Base-by-base conservation (phyloP, 2,329 filamentous ascomycete species). In the Paraphoma sp. region DNA sequence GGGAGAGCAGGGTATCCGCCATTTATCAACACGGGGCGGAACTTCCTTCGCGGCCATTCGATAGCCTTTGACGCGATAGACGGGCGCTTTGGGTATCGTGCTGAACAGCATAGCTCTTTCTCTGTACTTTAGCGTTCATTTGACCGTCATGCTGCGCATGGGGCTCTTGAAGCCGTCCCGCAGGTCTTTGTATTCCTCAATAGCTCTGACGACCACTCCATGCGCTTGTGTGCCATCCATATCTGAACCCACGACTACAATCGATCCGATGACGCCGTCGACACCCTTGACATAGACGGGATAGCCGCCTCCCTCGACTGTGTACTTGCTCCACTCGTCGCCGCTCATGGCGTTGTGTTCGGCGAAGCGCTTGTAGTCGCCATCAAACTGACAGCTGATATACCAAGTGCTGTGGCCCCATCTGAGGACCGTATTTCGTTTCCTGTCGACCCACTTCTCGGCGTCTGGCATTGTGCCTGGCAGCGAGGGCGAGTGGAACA, bases 161-260 rank as follows among this genome's bases (percentile, higher is more conserved):
- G 73, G 73, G 48, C 71, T 75, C 53, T 64, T 67, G 30, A 67
- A 72, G 10, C 72, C 73, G 28, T 75, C 73, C 33, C 72, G 60
- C 53, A 76, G 54, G 54, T 72, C 70, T 71, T 64, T 81, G 63
- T 83, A 83, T 59, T 86, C 83, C 64, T 81, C 81, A 42, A 93
- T 81, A 1, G 86, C 86, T 72, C 93, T 89, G 0, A 90, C 84
- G 68, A 94, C 87, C 38, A 93, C 85, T 8, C 86, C 86, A 75
- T 95, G 91, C 74, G 93, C 90, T 78, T 93, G 85, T 66, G 90
- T 82, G 76, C 93, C 89, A 79, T 87, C 89, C 73, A 94, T 74
- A 0, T 53, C 59, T 14, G 51, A 17, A 4, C 91, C 91, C 69
- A 87, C 90, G 1, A 94, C 89, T 16, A 93, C 86, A 23, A 93